A percentile compares a stretch with the other conserved stretches of the same genome.
Conservation (phyloP, 495 filamentous ascomycete species). For the Penicillium nucicola region DNA sequence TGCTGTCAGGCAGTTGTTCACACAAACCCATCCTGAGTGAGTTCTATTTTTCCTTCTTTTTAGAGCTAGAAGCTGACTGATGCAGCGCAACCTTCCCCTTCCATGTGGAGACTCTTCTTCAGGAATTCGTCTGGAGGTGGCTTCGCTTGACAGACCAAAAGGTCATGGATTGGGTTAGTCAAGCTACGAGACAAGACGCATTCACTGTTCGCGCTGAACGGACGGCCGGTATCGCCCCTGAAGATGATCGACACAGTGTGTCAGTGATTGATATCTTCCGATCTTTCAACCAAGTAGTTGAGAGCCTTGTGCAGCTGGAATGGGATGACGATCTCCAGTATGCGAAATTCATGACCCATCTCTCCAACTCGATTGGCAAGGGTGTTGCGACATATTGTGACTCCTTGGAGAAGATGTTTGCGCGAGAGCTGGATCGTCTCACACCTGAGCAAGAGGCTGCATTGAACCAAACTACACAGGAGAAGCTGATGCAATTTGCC, state of each 20-base stretch:
- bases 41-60: slow-evolving; percentile 5
- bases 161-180: slow-evolving; percentile 80
- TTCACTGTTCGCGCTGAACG: slow-evolving; percentile 68
- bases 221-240: slow-evolving; percentile 57
- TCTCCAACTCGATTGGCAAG: slow-evolving; percentile 80
- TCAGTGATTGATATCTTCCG: slow-evolving; percentile 93
- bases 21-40: slow-evolving; percentile 63
- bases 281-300: slow-evolving; percentile 84
- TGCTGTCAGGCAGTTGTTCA: slow-evolving; percentile 75
- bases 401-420: slow-evolving; percentile 79
- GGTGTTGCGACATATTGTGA: slow-evolving; percentile 92
- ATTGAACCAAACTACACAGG: slow-evolving; percentile 75
- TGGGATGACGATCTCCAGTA: slow-evolving; percentile 94
- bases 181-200: slow-evolving; percentile 82
- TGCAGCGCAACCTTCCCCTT: slow-evolving; percentile 64
- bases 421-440: slow-evolving; percentile 87
- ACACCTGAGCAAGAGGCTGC: slow-evolving; percentile 83
- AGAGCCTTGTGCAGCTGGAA: slow-evolving; percentile 78
- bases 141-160: slow-evolving; percentile 75
- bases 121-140: slow-evolving; percentile 95
- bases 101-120: slow-evolving; percentile 78
- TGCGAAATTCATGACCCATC: slow-evolving; percentile 95
- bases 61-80: slow-evolving; percentile 1
- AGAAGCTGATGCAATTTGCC: slow-evolving; percentile 85
- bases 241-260: slow-evolving; percentile 86